Evolutionary conservation across 768 basidiomycete species (phyloP), one percentile per base, ranked within the genome.

Genomic region (Amylocystis lapponica): DNA sequence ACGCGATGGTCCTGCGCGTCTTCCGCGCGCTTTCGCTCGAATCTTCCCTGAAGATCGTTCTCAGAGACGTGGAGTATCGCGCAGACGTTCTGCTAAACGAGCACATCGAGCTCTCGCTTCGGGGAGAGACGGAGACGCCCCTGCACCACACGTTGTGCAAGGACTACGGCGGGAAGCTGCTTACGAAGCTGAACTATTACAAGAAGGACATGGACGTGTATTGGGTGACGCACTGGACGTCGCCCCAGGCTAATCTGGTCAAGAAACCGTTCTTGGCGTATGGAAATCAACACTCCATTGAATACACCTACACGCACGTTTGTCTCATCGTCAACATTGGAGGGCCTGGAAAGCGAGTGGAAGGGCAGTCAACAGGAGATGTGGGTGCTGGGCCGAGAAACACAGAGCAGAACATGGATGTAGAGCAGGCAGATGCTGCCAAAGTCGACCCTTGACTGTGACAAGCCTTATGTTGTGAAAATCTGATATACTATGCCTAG

Each of bases 261-360:
- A 48, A 43, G 34, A 42, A 36, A 29, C 30, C 22, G 8, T 48
- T 43, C 23, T 36, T 45, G n/a, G 47, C 47, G 30, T 48, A 48
- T 26, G 51, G 47, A 27, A 52, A 52, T 30, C 44, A 46, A 27
- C 37, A 47, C 27, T 29, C 37, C 41, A 39, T 46, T 29, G 38
- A 40, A 30, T 43, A 52, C 16, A 13, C 45, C 22, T 52, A 52
- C 35, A 39, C 39, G 30, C 43, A 41, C 13, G 31, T 51, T 14
- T 47, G 46, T 27, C 29, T 51, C 22, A 32, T 51, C 8, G 40
- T 48, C 14, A 30, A 35, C 31, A 27, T 21, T 5, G 22, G 27
- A 39, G n/a, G 16, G 39, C 12, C 14, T 30, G 7, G 39, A 23
- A 27, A n/a, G 16, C 3, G 21, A 19, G 36, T 9, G 36, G 13